Evolutionary conservation across 176 grass and related monocot genomes (phyloP).

Genomic region (Alopecurus myosuroides): DNA sequence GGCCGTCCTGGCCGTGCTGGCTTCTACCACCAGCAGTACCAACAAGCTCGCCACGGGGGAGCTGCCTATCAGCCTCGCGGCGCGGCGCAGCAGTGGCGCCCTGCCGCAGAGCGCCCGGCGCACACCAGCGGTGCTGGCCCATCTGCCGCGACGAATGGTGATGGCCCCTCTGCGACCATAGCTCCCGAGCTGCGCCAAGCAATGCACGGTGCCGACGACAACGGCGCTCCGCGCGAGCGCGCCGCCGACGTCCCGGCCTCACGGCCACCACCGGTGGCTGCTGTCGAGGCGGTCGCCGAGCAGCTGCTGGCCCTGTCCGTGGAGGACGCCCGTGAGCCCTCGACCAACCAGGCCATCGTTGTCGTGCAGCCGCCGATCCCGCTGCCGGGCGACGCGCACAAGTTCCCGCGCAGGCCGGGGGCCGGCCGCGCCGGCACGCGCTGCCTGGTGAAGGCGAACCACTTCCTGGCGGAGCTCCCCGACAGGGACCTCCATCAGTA

Average conservation of each 20-base stretch:
- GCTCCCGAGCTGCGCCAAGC: conserved; percentile 96
- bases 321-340: conserved; percentile 27
- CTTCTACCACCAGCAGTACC: conserved; percentile 9
- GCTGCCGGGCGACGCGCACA: conserved; percentile 36
- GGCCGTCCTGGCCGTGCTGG: conserved; percentile 14
- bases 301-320: conserved; percentile 49
- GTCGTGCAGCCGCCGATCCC: conserved; percentile 31
- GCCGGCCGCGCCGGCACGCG: conserved; percentile 52
- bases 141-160: no score
- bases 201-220: conserved; percentile 38
- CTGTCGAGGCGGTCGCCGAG: conserved; percentile 10
- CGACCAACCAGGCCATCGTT: conserved; percentile 18
- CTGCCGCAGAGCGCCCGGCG: conserved; percentile 24
- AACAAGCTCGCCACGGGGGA: conserved; percentile 29
- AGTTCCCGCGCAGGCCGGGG: conserved; percentile 66
- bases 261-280: background rate
- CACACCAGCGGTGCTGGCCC: conserved; percentile 5
- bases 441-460: conserved; percentile 85
- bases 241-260: conserved; percentile 20
- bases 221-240: conserved; percentile 37
- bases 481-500: conserved; percentile 93
- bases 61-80: conserved; percentile 32
- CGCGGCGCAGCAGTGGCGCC: conserved; percentile 16
- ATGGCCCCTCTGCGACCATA: conserved; percentile 25
- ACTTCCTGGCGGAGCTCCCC: conserved; percentile 79